These are phyloP conservation scores for Penicillium argentinense DNA, from an alignment of 495 filamentous ascomycete species.

Conservation along the genomic window DNA sequence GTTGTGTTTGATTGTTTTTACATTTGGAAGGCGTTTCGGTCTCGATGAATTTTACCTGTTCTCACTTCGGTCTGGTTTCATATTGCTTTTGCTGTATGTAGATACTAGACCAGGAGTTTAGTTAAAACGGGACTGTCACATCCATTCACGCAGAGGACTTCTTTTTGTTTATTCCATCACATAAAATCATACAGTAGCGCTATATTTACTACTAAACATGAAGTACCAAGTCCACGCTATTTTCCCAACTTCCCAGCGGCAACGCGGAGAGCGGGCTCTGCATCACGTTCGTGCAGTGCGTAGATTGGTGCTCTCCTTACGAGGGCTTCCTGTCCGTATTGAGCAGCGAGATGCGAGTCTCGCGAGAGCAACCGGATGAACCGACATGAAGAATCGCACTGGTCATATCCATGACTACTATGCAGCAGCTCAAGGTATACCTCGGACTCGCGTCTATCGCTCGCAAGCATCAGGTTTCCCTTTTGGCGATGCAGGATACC, in stretches of 20 bases:
- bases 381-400: no score
- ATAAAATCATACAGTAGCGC: no score
- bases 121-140: constrained; percentile 6
- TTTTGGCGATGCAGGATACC: constrained; percentile 1
- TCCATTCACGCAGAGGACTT: no score
- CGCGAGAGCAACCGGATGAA: no score
- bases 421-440: no score
- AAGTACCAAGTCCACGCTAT: no score
- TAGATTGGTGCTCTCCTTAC: no score
- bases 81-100: constrained; percentile 7
- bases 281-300: no score
- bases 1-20: constrained; percentile 19
- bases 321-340: constrained; percentile 8
- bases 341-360: constrained; percentile 20
- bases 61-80: constrained; percentile 15
- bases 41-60: constrained; percentile 16
- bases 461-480: constrained; percentile 22
- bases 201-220: no score
- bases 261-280: no score
- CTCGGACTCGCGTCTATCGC: constrained; percentile 4
- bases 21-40: constrained; percentile 28
- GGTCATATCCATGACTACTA: not conserved
- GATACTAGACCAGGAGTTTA: constrained; percentile 7
- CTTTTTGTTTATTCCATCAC: not conserved
- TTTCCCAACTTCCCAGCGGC: no score